Conservation (phyloP, 495 filamentous ascomycete genomes). For the Podospora sp. region DNA sequence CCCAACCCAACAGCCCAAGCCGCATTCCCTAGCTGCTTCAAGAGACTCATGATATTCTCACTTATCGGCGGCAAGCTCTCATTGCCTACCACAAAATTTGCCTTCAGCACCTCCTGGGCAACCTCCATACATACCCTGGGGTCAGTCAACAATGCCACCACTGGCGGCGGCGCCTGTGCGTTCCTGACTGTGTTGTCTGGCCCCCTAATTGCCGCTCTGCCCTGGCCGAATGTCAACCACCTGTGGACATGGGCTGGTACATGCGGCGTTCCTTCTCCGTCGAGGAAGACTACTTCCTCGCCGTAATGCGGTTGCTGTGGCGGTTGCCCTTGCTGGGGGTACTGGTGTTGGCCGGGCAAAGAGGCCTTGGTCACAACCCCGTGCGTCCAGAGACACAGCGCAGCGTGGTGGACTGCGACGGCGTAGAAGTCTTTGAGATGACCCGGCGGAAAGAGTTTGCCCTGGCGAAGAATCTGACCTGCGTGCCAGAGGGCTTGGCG, state of each 20-base stretch:
- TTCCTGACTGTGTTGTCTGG: slow-evolving; percentile 25
- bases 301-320: slow-evolving; percentile 1
- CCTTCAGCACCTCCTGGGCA: slow-evolving; percentile 49
- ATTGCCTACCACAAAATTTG: slow-evolving; percentile 63
- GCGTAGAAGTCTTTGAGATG: slow-evolving; percentile 61
- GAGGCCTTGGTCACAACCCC: slow-evolving; percentile 49
- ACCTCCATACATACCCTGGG: slow-evolving; percentile 51
- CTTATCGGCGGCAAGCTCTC: slow-evolving; percentile 72
- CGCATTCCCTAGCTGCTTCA: slow-evolving; percentile 54
- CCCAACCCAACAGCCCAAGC: slow-evolving; percentile 40
- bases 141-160: slow-evolving; percentile 44
- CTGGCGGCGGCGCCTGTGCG: slow-evolving; percentile 17
- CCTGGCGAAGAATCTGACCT: slow-evolving; percentile 61
- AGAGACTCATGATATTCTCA: slow-evolving; percentile 59
- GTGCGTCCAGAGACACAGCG: slow-evolving; percentile 63
- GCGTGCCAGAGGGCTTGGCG: slow-evolving; percentile 64
- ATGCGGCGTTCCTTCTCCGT: slow-evolving; percentile 47
- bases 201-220: slow-evolving; percentile 47
- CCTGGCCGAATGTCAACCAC: slow-evolving; percentile 51
- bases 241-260: slow-evolving; percentile 46
- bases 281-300: slow-evolving; percentile 47
- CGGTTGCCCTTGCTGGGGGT: slow-evolving; percentile 9
- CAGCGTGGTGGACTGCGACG: slow-evolving; percentile 62
- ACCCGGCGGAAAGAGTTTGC: slow-evolving; percentile 48
- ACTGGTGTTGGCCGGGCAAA: not conserved